Evolutionary conservation across 2,329 filamentous ascomycete genomes (phyloP), one percentile per base, ranked within the genome.

Genomic region (Hypoxylon sp.): DNA sequence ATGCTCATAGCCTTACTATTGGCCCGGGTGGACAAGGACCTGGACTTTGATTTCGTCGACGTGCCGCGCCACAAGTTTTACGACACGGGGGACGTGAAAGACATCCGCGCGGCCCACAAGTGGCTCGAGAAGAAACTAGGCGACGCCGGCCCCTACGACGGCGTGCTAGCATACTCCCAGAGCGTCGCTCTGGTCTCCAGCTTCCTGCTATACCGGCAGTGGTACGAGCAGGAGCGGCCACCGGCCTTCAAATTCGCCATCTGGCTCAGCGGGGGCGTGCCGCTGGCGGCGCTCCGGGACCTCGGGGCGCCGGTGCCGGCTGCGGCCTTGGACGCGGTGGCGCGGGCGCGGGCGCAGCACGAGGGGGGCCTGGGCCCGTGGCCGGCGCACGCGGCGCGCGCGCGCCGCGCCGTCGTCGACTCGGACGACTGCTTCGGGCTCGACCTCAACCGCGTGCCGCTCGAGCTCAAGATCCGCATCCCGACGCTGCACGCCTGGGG

Each of bases 201-300:
- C 67, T 79, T 75, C 60, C 67, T 79, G 13, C 62, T 79, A 18
- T 74, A 74, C 64, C 73, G 73, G 26, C 68, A 71, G 48, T 72
- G 69, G 58, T 73, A 75, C 56, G 60, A 64, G 9, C 64, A 69
- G n/a, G 57, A 64, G 7, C 52, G 64, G 3, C 65, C 67, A 4
- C 63, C 72, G 7, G 73, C 75, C 1, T 78, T 79, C 63, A 67
- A 66, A 20, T 75, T 73, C 4, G 77, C 73, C 47, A 63, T 78
- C 26, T 78, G 79, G 62, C 67, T 78, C 35, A 75, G 75, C 58
- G 77, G 77, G 27, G 71, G 71, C 7, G 40, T 79, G 33, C 71
- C 75, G 9, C 67, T 78, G 24, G 55, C 60, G 4, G 67, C 74
- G 5, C 64, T 78, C 17, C 60, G 62, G 5, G 69, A 75, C 27